A percentile compares a stretch with the other conserved stretches of the same genome.
phyloP scores from a whole-genome alignment of 306 rosid species.

The Cucurbita argyrosperma region DNA sequence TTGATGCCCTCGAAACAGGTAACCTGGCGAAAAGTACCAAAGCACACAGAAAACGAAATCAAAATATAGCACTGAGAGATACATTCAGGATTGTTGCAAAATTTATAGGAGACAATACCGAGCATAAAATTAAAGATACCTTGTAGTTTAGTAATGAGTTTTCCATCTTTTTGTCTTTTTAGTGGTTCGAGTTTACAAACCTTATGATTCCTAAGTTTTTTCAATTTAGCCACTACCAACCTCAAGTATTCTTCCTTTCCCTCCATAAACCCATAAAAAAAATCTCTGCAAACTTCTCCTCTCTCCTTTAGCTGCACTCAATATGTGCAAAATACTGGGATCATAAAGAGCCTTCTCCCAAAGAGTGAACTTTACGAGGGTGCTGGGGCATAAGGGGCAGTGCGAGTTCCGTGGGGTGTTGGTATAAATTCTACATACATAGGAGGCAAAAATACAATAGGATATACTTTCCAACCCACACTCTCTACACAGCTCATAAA shows the following conservation, averaged over 20 bases:
- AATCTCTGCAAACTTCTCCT: background rate
- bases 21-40: conserved; percentile 35
- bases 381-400: background rate
- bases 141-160: background rate
- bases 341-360: background rate
- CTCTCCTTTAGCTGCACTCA: background rate
- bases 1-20: conserved; percentile 48
- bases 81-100: background rate
- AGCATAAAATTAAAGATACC: background rate
- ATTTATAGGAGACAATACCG: background rate
- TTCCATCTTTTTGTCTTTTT: background rate
- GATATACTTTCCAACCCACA: background rate
- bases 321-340: background rate
- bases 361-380: background rate
- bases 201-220: background rate
- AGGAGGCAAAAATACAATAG: background rate
- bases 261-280: background rate
- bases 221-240: background rate
- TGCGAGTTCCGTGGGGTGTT: background rate
- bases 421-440: background rate
- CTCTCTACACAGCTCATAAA: background rate
- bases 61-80: background rate
- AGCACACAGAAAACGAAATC: conserved; percentile 1
- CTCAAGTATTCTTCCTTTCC: background rate
- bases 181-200: background rate